Base-by-base conservation (phyloP, 2,329 filamentous ascomycete species). In the Aureobasidium sp. region DNA sequence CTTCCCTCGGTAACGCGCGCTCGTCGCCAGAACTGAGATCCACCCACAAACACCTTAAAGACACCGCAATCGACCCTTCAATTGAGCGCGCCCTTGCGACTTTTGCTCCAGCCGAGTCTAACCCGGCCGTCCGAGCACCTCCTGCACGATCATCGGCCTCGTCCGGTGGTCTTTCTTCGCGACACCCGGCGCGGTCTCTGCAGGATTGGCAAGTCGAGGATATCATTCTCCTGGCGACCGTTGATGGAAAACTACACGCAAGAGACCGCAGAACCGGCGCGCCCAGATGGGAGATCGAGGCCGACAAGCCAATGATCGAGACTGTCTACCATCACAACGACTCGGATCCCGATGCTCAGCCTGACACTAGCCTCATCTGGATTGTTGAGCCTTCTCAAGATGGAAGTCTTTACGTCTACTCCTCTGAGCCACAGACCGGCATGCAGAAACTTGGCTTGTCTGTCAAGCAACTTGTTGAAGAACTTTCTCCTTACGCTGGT, bases 161-260 rank as follows among this genome's bases (percentile, higher is more conserved):
- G 74, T 84, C 83, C 78, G 83, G 82, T 73, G 78, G 75, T 71
- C 72, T 79, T 63, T 84, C 88, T 80, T 87, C 89, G 89, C 89
- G 87, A 87, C 88, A 90, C 75, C 82, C 83, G 88, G 93, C 91
- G 92, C 92, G 93, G 86, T 95, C 88, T 83, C 83, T 97, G 84
- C 88, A 92, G 85, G 93, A 97, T 80, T 97, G 93, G 93, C 91
- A 97, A 89, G 92, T 97, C 80, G 93, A 97, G 90, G 92, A 97
- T 82, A 96, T 97, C 85, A 90, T 97, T 80, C 90, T 99, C 82
- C 83, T 99, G 89, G 93, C 94, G 90, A 97, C 94, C 84, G 90
- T 97, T 85, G 92, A 97, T 82, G 94, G 94, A 82, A 90, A 91
- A 75, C 85, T 97, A 71, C 90, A 96, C 79, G 92, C 93, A 74